Evolutionary conservation across 208 protist genomes (phyloP).

Genomic region (Leishmania arabica): DNA sequence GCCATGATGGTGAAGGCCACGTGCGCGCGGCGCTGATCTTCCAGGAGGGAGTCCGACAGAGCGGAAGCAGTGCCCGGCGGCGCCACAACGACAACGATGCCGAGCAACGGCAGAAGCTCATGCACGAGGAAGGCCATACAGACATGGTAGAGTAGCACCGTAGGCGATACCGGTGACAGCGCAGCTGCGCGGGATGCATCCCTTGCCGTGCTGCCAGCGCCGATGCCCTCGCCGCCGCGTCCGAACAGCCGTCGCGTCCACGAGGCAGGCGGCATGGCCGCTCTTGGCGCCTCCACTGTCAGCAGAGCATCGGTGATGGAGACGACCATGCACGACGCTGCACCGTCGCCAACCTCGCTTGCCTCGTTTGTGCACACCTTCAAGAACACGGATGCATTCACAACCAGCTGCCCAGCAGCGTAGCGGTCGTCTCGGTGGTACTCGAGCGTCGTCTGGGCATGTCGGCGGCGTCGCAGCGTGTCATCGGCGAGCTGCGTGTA

Average conservation of each 20-base stretch:
- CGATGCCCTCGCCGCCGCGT: neutral
- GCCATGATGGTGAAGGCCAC: constrained; percentile 40
- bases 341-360: neutral
- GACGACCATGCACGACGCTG: constrained; percentile 59
- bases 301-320: constrained; percentile 74
- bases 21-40: constrained; percentile 33
- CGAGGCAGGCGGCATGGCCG: neutral
- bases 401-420: constrained; percentile 47
- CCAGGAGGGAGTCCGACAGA: constrained; percentile 9
- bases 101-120: constrained; percentile 34
- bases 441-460: constrained; percentile 38
- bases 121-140: constrained; percentile 41
- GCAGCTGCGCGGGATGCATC: neutral
- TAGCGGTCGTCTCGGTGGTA: constrained; percentile 50
- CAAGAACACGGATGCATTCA: constrained; percentile 83
- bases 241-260: constrained; percentile 25
- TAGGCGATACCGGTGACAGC: constrained; percentile 15
- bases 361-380: constrained; percentile 55
- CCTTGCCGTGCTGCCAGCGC: neutral
- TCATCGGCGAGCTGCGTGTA: constrained; percentile 74
- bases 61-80: neutral
- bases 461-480: constrained; percentile 58
- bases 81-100: constrained; percentile 3
- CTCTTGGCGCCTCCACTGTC: constrained; percentile 61
- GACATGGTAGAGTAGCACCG: constrained; percentile 30